phyloP scores from a whole-genome alignment of 192 early-diverging fungal genomes.

The Spizellomyces punctatus region DNA sequence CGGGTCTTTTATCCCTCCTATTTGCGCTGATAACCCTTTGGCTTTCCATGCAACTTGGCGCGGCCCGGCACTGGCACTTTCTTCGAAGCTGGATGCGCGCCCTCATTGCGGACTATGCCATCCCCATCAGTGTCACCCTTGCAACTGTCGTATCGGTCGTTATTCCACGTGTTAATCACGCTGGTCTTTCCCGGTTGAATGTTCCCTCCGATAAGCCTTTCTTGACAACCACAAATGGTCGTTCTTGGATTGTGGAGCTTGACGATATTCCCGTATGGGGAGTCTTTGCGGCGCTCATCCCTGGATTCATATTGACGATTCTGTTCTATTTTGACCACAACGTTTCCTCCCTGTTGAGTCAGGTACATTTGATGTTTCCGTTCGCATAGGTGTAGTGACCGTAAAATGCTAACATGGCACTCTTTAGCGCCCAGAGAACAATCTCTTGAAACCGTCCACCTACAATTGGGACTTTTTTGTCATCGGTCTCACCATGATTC shows the following conservation, averaged over 20 bases:
- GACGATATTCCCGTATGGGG: constrained; percentile 2
- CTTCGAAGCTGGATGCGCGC: background rate
- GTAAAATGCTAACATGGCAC: too few species aligned
- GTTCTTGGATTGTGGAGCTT: constrained; percentile 22
- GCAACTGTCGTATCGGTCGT: constrained; percentile 25
- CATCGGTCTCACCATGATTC: constrained; percentile 23
- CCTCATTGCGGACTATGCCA: constrained; percentile 28
- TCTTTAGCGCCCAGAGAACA: constrained; percentile 10
- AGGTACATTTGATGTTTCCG: background rate
- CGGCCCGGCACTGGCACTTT: constrained; percentile 21
- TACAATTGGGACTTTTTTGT: constrained; percentile 36
- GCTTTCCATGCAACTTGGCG: background rate
- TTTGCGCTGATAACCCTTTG: constrained; percentile 20
- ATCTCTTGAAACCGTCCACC: constrained; percentile 29
- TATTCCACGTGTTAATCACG: background rate
- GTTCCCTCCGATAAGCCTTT: constrained; percentile 19
- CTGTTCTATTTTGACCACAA: constrained; percentile 37
- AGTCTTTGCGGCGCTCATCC: constrained; percentile 23
- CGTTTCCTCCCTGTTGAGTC: constrained; percentile 28
- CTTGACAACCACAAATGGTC: constrained; percentile 22
- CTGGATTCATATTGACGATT: constrained; percentile 19
- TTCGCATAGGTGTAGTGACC: background rate
- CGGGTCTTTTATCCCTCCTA: constrained; percentile 10
- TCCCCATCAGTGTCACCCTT: constrained; percentile 19
- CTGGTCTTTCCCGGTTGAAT: constrained; percentile 8